Percentiles rank a stretch among this genome's conserved stretches.
These are phyloP conservation scores for Karstenula rhodostoma DNA, from an alignment of 2,329 filamentous ascomycete genomes.

Conservation along the genomic window DNA sequence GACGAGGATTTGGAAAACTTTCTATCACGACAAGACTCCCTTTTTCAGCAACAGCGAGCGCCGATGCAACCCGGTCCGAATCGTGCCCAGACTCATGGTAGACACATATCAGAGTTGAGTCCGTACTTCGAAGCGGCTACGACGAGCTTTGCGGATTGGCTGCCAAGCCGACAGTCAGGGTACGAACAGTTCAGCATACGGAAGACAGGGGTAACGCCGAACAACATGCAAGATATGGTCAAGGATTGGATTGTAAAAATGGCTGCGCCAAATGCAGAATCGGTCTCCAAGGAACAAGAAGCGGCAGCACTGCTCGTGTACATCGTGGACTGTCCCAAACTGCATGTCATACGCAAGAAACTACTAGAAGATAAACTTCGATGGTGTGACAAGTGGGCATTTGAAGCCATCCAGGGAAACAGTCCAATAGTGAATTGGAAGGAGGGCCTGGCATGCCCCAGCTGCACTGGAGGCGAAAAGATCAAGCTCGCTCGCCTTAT, in stretches of 20 bases:
- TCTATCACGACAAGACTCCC: conserved; percentile 31
- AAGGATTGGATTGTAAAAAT: conserved; percentile 43
- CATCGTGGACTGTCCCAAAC: conserved; percentile 46
- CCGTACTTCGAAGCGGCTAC: conserved; percentile 27
- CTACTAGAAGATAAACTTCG: conserved; percentile 43
- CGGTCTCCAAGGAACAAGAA: conserved; percentile 24
- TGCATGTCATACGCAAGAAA: conserved; percentile 42
- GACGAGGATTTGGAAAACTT: conserved; percentile 30
- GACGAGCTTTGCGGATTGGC: conserved; percentile 27
- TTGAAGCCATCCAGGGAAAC: conserved; percentile 35
- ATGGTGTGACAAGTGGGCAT: conserved; percentile 40
- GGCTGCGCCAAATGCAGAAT: conserved; percentile 24
- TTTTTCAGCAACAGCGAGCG: conserved; percentile 22
- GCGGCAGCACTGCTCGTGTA: conserved; percentile 32
- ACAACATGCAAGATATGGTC: conserved; percentile 28
- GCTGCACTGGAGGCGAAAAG: conserved; percentile 39
- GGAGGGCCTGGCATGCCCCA: conserved; percentile 42
- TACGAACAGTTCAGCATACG: conserved; percentile 23
- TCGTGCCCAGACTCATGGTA: conserved; percentile 26
- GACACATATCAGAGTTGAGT: conserved; percentile 21
- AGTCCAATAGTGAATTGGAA: conserved; percentile 37
- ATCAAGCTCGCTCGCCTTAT: conserved; percentile 47
- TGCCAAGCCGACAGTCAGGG: conserved; percentile 22
- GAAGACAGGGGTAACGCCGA: conserved; percentile 17
- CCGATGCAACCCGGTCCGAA: conserved; percentile 16